These are phyloP conservation scores for Diplocarpon rosae DNA, from an alignment of 2,329 filamentous ascomycete genomes.

Conservation along the genomic window DNA sequence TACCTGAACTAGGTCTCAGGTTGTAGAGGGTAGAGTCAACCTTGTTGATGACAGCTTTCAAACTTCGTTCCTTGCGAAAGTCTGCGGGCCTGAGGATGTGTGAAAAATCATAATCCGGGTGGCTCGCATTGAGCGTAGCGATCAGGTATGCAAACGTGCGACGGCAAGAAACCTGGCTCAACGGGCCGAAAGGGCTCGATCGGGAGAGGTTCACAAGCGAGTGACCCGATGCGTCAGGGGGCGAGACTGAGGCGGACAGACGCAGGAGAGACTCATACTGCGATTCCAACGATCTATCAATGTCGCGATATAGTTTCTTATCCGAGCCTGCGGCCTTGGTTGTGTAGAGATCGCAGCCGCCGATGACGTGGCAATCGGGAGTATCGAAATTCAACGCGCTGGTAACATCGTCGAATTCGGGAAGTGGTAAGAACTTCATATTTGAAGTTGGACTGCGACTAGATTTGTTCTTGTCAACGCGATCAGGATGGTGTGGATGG, in stretches of 20 bases:
- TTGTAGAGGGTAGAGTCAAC: constrained; percentile 83
- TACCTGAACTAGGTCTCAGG: constrained; percentile 53
- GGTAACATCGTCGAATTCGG: constrained; percentile 84
- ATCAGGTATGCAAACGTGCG: constrained; percentile 94
- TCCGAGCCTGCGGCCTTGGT: constrained; percentile 92
- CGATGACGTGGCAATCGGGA: constrained; percentile 80
- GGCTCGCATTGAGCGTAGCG: constrained; percentile 89
- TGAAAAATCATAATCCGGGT: constrained; percentile 95
- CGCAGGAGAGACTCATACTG: constrained; percentile 84
- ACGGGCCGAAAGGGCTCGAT: constrained; percentile 81
- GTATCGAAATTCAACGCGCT: constrained; percentile 94
- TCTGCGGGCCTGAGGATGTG: constrained; percentile 81
- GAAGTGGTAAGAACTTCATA: constrained; percentile 76
- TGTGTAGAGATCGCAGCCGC: constrained; percentile 92
- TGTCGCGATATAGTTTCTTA: constrained; percentile 94
- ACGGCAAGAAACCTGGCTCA: constrained; percentile 79
- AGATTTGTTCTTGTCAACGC: constrained; percentile 21
- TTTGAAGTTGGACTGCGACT: constrained; percentile 15
- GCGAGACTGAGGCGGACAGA: constrained; percentile 77
- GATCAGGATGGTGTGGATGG: constrained; percentile 9
- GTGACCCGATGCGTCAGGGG: constrained; percentile 62
- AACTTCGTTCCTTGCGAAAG: constrained; percentile 73
- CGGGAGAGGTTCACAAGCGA: constrained; percentile 63
- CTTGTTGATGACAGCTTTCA: constrained; percentile 73
- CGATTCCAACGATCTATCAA: constrained; percentile 81